Percentiles rank a stretch among this genome's conserved stretches.
Conservation (phyloP, 2,329 filamentous ascomycete species). For the Epichloe coenophiala region DNA sequence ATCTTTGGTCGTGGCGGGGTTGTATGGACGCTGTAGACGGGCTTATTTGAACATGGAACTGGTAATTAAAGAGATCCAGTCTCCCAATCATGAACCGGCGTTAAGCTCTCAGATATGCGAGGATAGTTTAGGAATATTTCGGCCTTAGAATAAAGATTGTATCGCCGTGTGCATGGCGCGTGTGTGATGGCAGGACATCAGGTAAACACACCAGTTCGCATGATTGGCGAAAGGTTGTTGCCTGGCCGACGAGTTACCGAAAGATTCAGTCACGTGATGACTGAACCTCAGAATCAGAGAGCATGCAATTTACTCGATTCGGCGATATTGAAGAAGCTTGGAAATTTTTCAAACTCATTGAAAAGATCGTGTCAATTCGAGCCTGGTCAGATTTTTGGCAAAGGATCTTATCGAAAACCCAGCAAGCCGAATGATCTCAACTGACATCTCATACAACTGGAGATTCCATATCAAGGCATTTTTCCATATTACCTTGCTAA, state of each 20-base stretch:
- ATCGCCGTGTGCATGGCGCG: neutral
- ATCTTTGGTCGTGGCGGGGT: neutral
- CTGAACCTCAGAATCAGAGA: too few species aligned
- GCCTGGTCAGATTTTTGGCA: neutral
- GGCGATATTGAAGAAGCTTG: neutral
- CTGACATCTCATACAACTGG: neutral
- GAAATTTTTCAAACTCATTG: too few species aligned
- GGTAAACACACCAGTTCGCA: constrained; percentile 10
- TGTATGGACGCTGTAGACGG: neutral
- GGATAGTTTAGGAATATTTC: neutral
- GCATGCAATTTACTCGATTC: neutral
- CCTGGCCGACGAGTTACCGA: constrained; percentile 18
- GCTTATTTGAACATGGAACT: neutral
- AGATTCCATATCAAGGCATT: neutral
- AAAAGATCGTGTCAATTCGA: neutral
- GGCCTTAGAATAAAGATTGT: neutral
- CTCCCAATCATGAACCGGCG: neutral
- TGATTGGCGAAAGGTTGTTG: constrained; percentile 16
- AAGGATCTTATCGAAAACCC: neutral
- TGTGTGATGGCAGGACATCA: neutral
- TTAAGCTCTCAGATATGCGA: neutral
- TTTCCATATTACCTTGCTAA: neutral
- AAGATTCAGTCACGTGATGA: neutral
- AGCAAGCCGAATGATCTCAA: neutral
- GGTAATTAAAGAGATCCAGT: neutral